phyloP scores from a whole-genome alignment of 768 basidiomycete species.

The Pulveroboletus sp. region DNA sequence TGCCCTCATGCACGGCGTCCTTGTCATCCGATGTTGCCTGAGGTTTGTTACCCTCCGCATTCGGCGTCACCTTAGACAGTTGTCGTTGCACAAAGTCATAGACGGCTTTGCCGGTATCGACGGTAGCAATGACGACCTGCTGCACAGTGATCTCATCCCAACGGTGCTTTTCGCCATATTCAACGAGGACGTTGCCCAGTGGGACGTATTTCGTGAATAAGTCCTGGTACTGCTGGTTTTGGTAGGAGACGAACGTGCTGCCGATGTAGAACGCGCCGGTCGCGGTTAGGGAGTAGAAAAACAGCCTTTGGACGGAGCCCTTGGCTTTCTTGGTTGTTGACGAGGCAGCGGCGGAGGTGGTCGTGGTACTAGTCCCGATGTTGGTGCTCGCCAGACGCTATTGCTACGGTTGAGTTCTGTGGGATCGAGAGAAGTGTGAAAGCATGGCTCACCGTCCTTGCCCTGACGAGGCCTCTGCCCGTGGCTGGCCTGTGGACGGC shows the following conservation, averaged over 20 bases:
- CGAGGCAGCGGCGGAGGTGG: conserved; percentile 8
- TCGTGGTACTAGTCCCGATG: conserved; percentile 22
- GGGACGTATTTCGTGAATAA: conserved; percentile 82
- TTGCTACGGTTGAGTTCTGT: neutral
- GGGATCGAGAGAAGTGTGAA: neutral
- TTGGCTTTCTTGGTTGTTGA: conserved; percentile 48
- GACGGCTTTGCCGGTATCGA: conserved; percentile 43
- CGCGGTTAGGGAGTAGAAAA: conserved; percentile 64
- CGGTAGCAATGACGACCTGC: conserved; percentile 50
- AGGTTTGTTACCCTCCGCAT: conserved; percentile 23
- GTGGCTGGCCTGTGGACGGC: conserved; percentile 50
- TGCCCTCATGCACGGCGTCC: conserved; percentile 34
- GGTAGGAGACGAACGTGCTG: conserved; percentile 74
- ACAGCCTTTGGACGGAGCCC: conserved; percentile 49
- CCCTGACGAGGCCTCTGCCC: conserved; percentile 45
- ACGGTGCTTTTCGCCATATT: conserved; percentile 72
- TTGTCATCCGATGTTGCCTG: conserved; percentile 25
- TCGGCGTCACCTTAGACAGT: conserved; percentile 35
- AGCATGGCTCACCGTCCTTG: conserved; percentile 47
- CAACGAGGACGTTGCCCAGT: conserved; percentile 67
- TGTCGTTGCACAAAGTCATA: conserved; percentile 50
- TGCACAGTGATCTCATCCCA: conserved; percentile 75
- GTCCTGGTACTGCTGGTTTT: conserved; percentile 76
- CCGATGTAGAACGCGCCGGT: conserved; percentile 78
- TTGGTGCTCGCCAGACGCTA: conserved; percentile 64